Base-by-base conservation (phyloP, 2,329 filamentous ascomycete species). In the Sporothrix variecibatus region DNA sequence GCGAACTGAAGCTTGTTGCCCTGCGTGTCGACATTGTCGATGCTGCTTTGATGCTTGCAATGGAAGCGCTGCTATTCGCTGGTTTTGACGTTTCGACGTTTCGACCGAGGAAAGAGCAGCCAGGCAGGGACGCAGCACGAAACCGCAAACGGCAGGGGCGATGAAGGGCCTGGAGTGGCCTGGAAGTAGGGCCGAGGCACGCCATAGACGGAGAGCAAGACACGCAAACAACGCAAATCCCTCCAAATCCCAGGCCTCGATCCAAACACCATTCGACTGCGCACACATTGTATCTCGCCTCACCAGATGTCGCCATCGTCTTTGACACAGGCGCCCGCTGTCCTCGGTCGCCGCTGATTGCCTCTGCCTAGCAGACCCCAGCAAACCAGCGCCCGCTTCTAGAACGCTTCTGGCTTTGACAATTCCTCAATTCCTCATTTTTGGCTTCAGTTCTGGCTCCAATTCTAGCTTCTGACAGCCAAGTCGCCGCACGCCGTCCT, bases 281-380 rank as follows among this genome's bases (percentile, higher is more conserved):
- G 15, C 31, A 3, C 58, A 26, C 56, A 31, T 15, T 58, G 3
- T 58, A 11, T 60, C 28, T 40, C 38, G 38, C 62, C 62, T 43
- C 43, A 15, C 12, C 23, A 68, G 43, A 68, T 68, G 46, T 68
- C 65, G 65, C 65, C 43, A 49, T 51, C 64, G 64, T 49, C 43
- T 31, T 51, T 31, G 43, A 68, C 46, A 51, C 43, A 17, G 6
- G 3, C 65, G 43, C 9, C 65, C 26, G 46, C 65, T 12, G 11
- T 7, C 65, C 65, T 68, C 64, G 43, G 23, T 43, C 40, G 64
- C 26, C 65, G 23, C 65, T 17, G 40, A 9, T 34, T 51, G 65
- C 23, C 43, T 51, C 26, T 9, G 51, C 9, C 34, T 34, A 34
- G 34, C 34, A 34, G 8, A 34, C 7, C 3, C 9, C 51, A 28